Conservation (phyloP, 1,284 basidiomycete genomes). For the Ceratobasidium sp. region DNA sequence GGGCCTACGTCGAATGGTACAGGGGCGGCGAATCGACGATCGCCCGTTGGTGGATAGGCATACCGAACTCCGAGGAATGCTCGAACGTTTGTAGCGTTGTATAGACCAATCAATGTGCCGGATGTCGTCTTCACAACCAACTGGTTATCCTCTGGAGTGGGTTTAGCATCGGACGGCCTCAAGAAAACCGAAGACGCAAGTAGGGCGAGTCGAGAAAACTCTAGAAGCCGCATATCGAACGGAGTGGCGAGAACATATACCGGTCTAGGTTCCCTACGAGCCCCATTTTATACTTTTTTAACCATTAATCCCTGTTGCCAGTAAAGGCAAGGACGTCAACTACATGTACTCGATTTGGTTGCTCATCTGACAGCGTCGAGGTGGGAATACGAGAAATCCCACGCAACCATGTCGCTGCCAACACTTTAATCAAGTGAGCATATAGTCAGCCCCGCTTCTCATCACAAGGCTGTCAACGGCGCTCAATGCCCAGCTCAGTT, state of each 20-base stretch:
- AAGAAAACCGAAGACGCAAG: background rate
- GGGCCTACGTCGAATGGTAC: background rate
- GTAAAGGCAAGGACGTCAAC: background rate
- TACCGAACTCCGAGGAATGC: constrained; percentile 3
- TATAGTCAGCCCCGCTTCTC: background rate
- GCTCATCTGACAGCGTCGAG: background rate
- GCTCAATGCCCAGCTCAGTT: constrained; percentile 1
- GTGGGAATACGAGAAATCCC: background rate
- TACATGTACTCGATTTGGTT: background rate
- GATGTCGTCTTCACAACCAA: background rate
- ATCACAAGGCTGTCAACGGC: constrained; percentile 9
- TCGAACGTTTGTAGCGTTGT: background rate
- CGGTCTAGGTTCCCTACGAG: background rate
- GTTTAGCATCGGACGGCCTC: background rate
- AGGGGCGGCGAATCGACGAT: background rate
- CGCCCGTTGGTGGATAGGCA: background rate
- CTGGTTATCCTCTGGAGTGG: background rate
- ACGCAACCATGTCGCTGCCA: background rate
- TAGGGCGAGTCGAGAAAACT: background rate
- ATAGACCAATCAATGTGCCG: background rate
- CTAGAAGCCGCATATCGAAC: background rate
- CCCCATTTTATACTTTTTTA: constrained; percentile 1
- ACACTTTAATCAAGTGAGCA: background rate
- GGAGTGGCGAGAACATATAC: background rate
- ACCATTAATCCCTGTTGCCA: background rate